Evolutionary conservation across 148 eudicot species (phyloP), one percentile per base, ranked within the genome.

Genomic region (Camellia japonica): DNA sequence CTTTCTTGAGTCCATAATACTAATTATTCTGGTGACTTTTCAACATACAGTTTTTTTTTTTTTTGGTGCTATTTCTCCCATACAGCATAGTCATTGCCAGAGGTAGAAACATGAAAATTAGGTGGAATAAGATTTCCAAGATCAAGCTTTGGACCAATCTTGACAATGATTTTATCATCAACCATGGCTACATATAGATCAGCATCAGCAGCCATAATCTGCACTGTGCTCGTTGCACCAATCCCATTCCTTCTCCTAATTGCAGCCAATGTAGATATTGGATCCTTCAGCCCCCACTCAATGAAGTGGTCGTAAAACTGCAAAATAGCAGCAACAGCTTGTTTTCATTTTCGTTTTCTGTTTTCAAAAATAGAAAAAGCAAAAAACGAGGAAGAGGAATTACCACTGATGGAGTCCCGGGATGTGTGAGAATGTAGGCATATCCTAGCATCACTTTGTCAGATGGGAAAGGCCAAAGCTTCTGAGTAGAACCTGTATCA

Each of bases 221-320:
- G 72, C 20, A 92, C 84, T 8, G 44, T 82, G 79, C 95, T 92
- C 0, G 86, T 82, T 67, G 77, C 80, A 52, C 79, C 18, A 8
- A 92, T 87, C n/a, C 85, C 91, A 51, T 89, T 89, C 74, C 85
- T 86, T 59, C 60, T 55, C 77, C 92, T 85, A 0, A 89, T 71
- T 47, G 85, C 71, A 0, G 79, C 80, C 46, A 92, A 51, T 6
- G 77, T 85, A 9, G 86, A 65, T 11, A 92, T 87, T 23, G 75
- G 90, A 18, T 89, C 90, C 84, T 90, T 90, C 54, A 88, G 20
- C 52, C 93, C 92, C 91, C 89, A 92, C 5, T 86, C 87, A n/a
- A 90, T 80, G 80, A 86, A 87, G 60, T 90, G 93, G 44, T 92
- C 93, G 67, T 90, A 90, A 55, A 92, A 92, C 95, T 88, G 84